Percentiles rank a stretch among this genome's conserved stretches.
These are phyloP conservation scores for Amborella trichopoda DNA, from an alignment of 164 flowering plant genomes.

Conservation along the genomic window DNA sequence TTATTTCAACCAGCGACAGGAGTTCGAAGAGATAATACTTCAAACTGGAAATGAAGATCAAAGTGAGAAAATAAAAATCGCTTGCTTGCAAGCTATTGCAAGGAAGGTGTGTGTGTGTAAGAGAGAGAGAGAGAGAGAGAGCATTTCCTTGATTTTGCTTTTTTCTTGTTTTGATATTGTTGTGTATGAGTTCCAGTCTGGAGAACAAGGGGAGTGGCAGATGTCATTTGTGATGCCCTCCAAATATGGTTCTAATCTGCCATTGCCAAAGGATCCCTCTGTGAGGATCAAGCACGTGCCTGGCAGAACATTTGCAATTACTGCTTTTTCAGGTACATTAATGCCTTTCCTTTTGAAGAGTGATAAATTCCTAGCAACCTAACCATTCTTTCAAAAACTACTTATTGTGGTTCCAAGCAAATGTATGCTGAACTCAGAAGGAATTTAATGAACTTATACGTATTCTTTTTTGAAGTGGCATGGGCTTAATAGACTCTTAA, in stretches of 20 bases:
- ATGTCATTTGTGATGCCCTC: constrained; percentile 99
- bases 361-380: not conserved
- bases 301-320: constrained; percentile 51
- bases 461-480: not conserved
- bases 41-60: too few relatives aligned
- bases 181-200: constrained; percentile 17
- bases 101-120: too few relatives aligned
- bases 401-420: not conserved
- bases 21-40: too few relatives aligned
- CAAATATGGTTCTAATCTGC: constrained; percentile 69
- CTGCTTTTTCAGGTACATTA: constrained; percentile 74
- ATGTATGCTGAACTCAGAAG: not conserved
- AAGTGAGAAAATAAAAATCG: too few relatives aligned
- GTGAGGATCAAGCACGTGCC: constrained; percentile 69
- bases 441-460: not conserved
- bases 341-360: not conserved
- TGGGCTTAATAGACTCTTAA: too few relatives aligned
- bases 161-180: too few relatives aligned
- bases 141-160: too few relatives aligned
- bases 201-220: constrained; percentile 52
- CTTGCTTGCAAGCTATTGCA: too few relatives aligned
- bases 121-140: too few relatives aligned
- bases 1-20: too few relatives aligned
- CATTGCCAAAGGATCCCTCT: constrained; percentile 63
- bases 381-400: not conserved